phyloP scores from a whole-genome alignment of 2,329 filamentous ascomycete genomes.

The Nannizzia gypsea region DNA sequence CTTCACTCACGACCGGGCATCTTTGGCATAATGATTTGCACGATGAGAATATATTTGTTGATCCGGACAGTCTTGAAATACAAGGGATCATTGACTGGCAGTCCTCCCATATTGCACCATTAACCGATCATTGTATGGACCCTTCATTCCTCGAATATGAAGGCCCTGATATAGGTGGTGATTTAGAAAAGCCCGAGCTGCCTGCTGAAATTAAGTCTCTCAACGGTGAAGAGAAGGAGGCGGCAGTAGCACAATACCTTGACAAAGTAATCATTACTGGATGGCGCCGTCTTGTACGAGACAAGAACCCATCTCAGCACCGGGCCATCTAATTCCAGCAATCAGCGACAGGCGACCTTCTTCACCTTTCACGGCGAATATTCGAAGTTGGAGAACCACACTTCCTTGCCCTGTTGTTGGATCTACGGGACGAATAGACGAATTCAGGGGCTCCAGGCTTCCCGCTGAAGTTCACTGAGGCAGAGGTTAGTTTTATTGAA shows the following conservation, averaged over 20 bases:
- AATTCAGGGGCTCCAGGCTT: slow-evolving; percentile 8
- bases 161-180: slow-evolving; percentile 21
- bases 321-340: slow-evolving; percentile 9
- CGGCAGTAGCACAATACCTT: neutral
- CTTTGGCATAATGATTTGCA: slow-evolving; percentile 25
- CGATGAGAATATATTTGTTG: slow-evolving; percentile 24
- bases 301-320: slow-evolving; percentile 9
- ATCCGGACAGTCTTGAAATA: slow-evolving; percentile 20
- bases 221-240: slow-evolving; percentile 5
- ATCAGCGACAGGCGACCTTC: slow-evolving; percentile 3
- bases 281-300: slow-evolving; percentile 10
- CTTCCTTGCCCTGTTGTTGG: slow-evolving; percentile 5
- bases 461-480: slow-evolving; percentile 20
- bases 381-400: slow-evolving; percentile 9
- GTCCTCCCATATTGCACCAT: slow-evolving; percentile 21
- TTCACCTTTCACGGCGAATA: slow-evolving; percentile 8
- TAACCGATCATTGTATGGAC: slow-evolving; percentile 20
- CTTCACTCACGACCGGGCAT: slow-evolving; percentile 12
- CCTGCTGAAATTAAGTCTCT: slow-evolving; percentile 4
- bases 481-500: slow-evolving; percentile 19
- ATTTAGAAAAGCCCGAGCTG: slow-evolving; percentile 14
- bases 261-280: slow-evolving; percentile 10
- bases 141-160: slow-evolving; percentile 21
- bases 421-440: slow-evolving; percentile 7
- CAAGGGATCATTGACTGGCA: slow-evolving; percentile 26